Evolutionary conservation across 1,284 basidiomycete genomes (phyloP).

Genomic region (Agaricales sp.): DNA sequence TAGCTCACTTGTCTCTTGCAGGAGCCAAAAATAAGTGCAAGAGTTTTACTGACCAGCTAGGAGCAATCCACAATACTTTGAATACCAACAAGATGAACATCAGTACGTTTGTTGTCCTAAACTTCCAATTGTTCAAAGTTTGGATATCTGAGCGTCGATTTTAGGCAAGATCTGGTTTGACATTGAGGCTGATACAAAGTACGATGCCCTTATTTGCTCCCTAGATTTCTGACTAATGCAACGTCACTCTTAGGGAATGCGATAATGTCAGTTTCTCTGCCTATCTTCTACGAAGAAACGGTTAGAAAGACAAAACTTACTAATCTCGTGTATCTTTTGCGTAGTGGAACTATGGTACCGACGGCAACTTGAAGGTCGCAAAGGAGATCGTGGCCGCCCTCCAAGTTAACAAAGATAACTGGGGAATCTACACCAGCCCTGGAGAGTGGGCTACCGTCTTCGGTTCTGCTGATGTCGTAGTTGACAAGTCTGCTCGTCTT

Average conservation of each 20-base stretch:
- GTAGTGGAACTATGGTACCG: constrained; percentile 3
- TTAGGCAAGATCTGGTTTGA: constrained; percentile 1
- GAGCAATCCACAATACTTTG: background rate
- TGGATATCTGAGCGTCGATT: too few species aligned
- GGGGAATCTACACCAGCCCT: constrained; percentile 1
- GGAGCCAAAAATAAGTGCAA: constrained; percentile 2
- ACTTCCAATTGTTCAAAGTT: background rate
- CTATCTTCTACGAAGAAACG: background rate
- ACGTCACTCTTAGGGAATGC: background rate
- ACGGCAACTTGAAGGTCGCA: background rate
- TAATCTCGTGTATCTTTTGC: background rate
- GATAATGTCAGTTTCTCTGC: background rate
- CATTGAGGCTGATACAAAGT: background rate
- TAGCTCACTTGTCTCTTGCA: background rate
- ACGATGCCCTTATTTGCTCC: background rate
- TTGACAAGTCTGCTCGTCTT: background rate
- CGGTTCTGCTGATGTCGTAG: background rate
- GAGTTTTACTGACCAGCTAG: background rate
- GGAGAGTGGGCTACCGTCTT: background rate
- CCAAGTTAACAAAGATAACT: background rate
- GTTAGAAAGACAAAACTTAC: background rate
- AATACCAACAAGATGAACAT: constrained; percentile 1
- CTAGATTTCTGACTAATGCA: too few species aligned
- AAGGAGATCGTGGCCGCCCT: background rate
- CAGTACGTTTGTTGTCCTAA: background rate